These are phyloP conservation scores for Triticum aestivum DNA, from an alignment of 176 grass and related monocot species.

Conservation along the genomic window IWGSC_CS_RefSeq_v2.1 NC_057806.1:243933113-243933612, in stretches of 20 bases:
- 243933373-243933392: constrained; percentile 1
- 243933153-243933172: constrained; percentile 30
- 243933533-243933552: constrained; percentile 19
- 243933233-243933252: constrained; percentile 10
- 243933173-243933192: constrained; percentile 11
- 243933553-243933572: constrained; percentile 7
- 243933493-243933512: constrained; percentile 31
- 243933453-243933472: neutral
- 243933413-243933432: constrained; percentile 16
- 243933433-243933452: constrained; percentile 15
- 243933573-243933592: neutral
- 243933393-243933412: constrained; percentile 14
- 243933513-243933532: constrained; percentile 27
- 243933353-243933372: neutral
- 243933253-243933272: constrained; percentile 2
- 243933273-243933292: constrained; percentile 13
- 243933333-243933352: neutral
- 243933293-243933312: neutral
- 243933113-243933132: neutral
- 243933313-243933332: neutral
- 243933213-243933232: constrained; percentile 7
- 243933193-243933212: neutral
- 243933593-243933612: constrained; percentile 12
- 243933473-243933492: constrained; percentile 7
- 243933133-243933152: constrained; percentile 10